Evolutionary conservation across 164 flowering plant species (phyloP), one percentile per base, ranked within the genome.

Genomic region (Vitis rotundifolia): DNA sequence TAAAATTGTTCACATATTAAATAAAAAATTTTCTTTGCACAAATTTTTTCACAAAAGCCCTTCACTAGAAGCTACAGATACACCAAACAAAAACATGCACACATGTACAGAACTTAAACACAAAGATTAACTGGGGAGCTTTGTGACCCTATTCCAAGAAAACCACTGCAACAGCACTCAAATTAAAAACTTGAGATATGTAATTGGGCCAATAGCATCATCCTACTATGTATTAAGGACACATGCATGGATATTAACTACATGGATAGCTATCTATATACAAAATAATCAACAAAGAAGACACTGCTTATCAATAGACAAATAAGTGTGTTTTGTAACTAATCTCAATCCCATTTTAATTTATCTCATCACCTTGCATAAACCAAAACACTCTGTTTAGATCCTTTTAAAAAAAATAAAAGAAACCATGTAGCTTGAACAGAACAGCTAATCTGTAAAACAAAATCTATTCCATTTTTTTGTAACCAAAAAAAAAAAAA

Each of bases 401-500:
- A 37, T 37, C 44, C 5, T 37, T 22, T 2, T 37, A 3, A 29
- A n/a, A 15, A 54, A 37, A 67, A 31, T 13, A 18, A 37, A n/a
- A 29, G 37, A 29, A 29, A 29, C 37, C 11, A 18, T n/a, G 28
- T 8, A 11, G 52, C 48, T 65, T 65, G 15, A 13, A 22, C 47
- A 51, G 19, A 13, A 16, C 59, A 11, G 9, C 48, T 8, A 52
- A 1, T 50, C 8, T 49, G n/a, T 1, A 65, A 3, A 65, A 65
- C 10, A 65, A 19, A 48, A 63, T 47, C n/a, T 52, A 51, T 54
- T 53, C 68, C 26, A n/a, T 7, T 26, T 37, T 68, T 55, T 55
- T 4, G 5, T 18, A 51, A 55, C 50, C 61, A 69, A n/a, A 53
- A 53, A 68, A 61, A 58, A 22, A 61, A 79, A 47, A 66, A 59